phyloP scores from a whole-genome alignment of 164 flowering plant species.

The Amborella trichopoda region DNA sequence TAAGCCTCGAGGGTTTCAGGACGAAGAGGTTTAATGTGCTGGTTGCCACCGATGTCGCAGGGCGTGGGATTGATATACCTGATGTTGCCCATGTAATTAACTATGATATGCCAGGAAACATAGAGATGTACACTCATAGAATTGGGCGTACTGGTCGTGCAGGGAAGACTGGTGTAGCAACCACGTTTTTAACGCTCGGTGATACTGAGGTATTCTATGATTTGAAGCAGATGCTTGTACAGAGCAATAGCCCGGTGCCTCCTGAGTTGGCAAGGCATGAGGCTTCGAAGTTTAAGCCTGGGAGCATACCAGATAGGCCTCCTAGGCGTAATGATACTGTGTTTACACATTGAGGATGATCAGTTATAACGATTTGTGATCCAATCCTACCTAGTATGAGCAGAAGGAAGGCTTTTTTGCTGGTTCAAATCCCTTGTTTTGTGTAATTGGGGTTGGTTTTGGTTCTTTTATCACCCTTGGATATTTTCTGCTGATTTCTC shows the following conservation, averaged over 20 bases:
- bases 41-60: slow-evolving; percentile 91
- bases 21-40: slow-evolving; percentile 78
- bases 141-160: slow-evolving; percentile 97
- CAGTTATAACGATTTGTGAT: too few relatives aligned
- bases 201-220: slow-evolving; percentile 87
- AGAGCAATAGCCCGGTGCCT: slow-evolving; percentile 81
- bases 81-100: slow-evolving; percentile 88
- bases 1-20: slow-evolving; percentile 86
- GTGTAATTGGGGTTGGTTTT: too few relatives aligned
- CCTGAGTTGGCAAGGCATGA: slow-evolving; percentile 86
- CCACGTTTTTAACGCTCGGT: slow-evolving; percentile 73
- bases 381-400: too few relatives aligned
- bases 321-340: slow-evolving; percentile 82
- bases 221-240: slow-evolving; percentile 85
- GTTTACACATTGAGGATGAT: slow-evolving; percentile 55
- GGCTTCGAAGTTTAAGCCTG: slow-evolving; percentile 90
- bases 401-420: too few relatives aligned
- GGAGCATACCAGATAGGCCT: slow-evolving; percentile 73
- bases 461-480: too few relatives aligned
- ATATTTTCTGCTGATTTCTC: too few relatives aligned
- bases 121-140: slow-evolving; percentile 82
- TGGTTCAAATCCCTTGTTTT: too few relatives aligned
- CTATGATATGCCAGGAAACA: slow-evolving; percentile 73
- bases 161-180: slow-evolving; percentile 86
- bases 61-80: slow-evolving; percentile 95